A percentile compares a stretch with the other conserved stretches of the same genome.
Conservation (phyloP, 495 filamentous ascomycete species). For the Usnea hakonensis region DNA sequence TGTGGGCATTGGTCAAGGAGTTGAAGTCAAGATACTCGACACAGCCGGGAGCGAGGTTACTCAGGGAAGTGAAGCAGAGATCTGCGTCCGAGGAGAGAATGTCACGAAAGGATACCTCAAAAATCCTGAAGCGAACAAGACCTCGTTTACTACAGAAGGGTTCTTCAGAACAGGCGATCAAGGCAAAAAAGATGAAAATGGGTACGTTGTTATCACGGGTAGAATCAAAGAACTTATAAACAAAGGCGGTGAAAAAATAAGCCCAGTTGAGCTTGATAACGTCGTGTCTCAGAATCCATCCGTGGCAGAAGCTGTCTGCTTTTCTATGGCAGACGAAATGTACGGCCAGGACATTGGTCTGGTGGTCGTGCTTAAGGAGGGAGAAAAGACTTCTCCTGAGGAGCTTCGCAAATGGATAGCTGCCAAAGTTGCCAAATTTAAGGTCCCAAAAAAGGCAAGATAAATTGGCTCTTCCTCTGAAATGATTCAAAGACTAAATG, state of each 20-base stretch:
- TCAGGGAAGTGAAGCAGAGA: constrained; percentile 62
- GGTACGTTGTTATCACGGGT: constrained; percentile 69
- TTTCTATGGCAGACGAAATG: constrained; percentile 51
- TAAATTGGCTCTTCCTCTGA: constrained; percentile 8
- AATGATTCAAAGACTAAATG: neutral
- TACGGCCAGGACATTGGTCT: constrained; percentile 78
- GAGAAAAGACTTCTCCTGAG: constrained; percentile 40
- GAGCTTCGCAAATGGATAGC: constrained; percentile 60
- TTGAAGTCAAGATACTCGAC: constrained; percentile 71
- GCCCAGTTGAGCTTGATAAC: constrained; percentile 79
- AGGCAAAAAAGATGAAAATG: constrained; percentile 63
- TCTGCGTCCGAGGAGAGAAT: constrained; percentile 71
- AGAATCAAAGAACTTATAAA: constrained; percentile 82
- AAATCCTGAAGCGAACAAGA: constrained; percentile 62
- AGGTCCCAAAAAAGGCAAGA: constrained; percentile 72
- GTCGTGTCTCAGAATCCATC: constrained; percentile 58
- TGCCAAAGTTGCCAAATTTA: constrained; percentile 67
- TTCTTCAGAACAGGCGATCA: constrained; percentile 85
- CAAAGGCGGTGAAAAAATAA: constrained; percentile 77
- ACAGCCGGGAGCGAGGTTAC: constrained; percentile 52
- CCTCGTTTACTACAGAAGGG: constrained; percentile 58
- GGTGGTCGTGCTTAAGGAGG: constrained; percentile 65
- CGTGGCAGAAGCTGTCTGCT: constrained; percentile 70
- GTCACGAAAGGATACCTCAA: constrained; percentile 79
- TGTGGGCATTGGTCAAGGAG: constrained; percentile 72